Conservation (phyloP, 306 rosid genomes). For the Cucumis sativus region DNA sequence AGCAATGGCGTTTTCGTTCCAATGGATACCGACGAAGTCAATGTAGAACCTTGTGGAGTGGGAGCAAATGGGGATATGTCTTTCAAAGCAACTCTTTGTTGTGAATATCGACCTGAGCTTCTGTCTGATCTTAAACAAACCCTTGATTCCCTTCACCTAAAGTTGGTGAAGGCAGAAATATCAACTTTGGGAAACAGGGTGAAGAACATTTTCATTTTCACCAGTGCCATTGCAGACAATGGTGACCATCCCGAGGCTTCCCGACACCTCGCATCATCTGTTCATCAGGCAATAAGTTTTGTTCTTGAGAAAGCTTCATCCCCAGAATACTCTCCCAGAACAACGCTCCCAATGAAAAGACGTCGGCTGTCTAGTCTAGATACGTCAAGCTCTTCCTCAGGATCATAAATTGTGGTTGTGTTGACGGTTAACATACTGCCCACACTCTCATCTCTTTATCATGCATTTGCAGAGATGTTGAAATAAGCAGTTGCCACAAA, state of each 20-base stretch:
- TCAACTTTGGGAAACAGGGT: constrained; percentile 67
- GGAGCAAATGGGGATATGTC: constrained; percentile 27
- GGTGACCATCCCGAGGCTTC: constrained; percentile 19
- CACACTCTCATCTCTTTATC: background rate
- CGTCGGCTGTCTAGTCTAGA: constrained; percentile 36
- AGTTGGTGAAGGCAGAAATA: constrained; percentile 47
- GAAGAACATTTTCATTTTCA: constrained; percentile 42
- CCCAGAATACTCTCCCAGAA: constrained; percentile 53
- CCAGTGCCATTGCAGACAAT: constrained; percentile 24
- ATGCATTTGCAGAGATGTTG: background rate
- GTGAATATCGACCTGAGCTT: constrained; percentile 55
- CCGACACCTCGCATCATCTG: constrained; percentile 28
- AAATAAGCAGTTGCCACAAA: background rate
- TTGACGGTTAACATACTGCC: background rate
- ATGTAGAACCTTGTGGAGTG: constrained; percentile 40
- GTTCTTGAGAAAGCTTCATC: constrained; percentile 55
- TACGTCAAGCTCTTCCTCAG: constrained; percentile 35
- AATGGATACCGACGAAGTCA: constrained; percentile 64
- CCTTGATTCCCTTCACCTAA: constrained; percentile 45
- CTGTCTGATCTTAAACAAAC: constrained; percentile 55
- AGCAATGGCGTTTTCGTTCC: constrained; percentile 58
- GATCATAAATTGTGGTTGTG: constrained; percentile 1
- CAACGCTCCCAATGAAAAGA: constrained; percentile 37
- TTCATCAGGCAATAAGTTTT: constrained; percentile 41
- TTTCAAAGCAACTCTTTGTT: constrained; percentile 58